Evolutionary conservation across 495 filamentous ascomycete species (phyloP).

Genomic region (Penicillium silybi): DNA sequence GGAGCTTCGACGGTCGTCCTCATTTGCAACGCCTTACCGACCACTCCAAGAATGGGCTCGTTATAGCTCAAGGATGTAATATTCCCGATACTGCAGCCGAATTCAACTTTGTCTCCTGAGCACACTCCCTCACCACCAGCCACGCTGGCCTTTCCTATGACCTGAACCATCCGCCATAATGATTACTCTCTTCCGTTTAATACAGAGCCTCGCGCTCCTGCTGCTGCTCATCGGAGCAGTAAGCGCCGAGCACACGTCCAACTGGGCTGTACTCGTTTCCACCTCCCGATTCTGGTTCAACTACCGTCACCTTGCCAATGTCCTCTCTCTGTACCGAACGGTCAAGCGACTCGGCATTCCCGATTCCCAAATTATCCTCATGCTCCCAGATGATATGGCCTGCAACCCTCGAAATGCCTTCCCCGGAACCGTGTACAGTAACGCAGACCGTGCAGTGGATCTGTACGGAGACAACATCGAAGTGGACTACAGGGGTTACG

Average conservation of each 20-base stretch:
- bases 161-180: constrained; percentile 19
- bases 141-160: neutral
- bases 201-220: constrained; percentile 39
- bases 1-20: neutral
- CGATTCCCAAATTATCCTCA: constrained; percentile 97
- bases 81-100: neutral
- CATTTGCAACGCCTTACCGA: neutral
- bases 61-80: neutral
- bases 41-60: constrained; percentile 9
- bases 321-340: constrained; percentile 94
- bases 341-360: constrained; percentile 97
- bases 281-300: constrained; percentile 99
- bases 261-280: constrained; percentile 96
- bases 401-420: constrained; percentile 99
- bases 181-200: constrained; percentile 24
- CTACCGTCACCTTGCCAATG: constrained; percentile 97
- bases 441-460: constrained; percentile 91
- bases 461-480: constrained; percentile 99
- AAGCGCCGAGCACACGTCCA: constrained; percentile 83
- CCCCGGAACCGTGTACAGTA: constrained; percentile 96
- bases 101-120: neutral
- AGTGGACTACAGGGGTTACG: constrained; percentile 96
- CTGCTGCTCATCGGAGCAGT: constrained; percentile 37
- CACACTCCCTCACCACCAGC: neutral
- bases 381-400: constrained; percentile 99